A percentile compares a stretch with the other conserved stretches of the same genome.
Conservation (phyloP, 805 yeast species). For the Metschnikowia lunata region DNA sequence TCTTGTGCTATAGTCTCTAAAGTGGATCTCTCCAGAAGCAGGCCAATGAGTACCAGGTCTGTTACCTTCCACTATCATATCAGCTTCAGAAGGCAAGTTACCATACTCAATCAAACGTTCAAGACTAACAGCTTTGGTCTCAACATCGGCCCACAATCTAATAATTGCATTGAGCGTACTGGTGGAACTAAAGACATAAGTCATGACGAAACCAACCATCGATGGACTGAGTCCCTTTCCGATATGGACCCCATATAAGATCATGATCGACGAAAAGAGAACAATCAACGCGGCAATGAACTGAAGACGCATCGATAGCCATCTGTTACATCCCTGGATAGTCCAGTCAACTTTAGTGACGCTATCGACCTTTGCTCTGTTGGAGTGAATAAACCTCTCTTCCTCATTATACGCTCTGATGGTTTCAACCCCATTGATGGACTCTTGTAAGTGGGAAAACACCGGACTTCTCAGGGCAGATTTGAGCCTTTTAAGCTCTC, state of each 20-base stretch:
- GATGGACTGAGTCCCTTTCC: slow-evolving; percentile 26
- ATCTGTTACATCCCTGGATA: slow-evolving; percentile 25
- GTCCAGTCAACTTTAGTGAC: slow-evolving; percentile 21
- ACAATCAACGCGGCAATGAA: slow-evolving; percentile 31
- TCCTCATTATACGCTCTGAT: slow-evolving; percentile 29
- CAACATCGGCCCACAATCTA: slow-evolving; percentile 33
- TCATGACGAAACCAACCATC: slow-evolving; percentile 36
- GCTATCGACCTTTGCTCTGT: slow-evolving; percentile 22
- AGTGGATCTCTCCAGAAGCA: slow-evolving; percentile 19
- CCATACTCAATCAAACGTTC: slow-evolving; percentile 38
- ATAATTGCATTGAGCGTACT: slow-evolving; percentile 28
- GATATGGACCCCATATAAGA: slow-evolving; percentile 24
- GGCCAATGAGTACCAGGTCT: slow-evolving; percentile 27
- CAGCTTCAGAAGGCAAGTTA: slow-evolving; percentile 22
- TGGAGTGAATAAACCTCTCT: slow-evolving; percentile 27
- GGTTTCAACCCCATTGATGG: slow-evolving; percentile 34
- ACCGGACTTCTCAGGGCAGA: slow-evolving; percentile 31
- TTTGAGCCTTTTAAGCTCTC: slow-evolving; percentile 31
- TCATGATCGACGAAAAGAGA: slow-evolving; percentile 26
- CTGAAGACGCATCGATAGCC: slow-evolving; percentile 38
- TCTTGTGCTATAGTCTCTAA: slow-evolving; percentile 22
- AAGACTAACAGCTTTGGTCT: slow-evolving; percentile 30
- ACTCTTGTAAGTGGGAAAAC: slow-evolving; percentile 35
- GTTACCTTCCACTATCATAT: slow-evolving; percentile 23
- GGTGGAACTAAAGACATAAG: slow-evolving; percentile 32